A percentile compares a stretch with the other conserved stretches of the same genome.
These are phyloP conservation scores for Talaromyces borbonicus DNA, from an alignment of 495 filamentous ascomycete species.

Conservation along the genomic window DNA sequence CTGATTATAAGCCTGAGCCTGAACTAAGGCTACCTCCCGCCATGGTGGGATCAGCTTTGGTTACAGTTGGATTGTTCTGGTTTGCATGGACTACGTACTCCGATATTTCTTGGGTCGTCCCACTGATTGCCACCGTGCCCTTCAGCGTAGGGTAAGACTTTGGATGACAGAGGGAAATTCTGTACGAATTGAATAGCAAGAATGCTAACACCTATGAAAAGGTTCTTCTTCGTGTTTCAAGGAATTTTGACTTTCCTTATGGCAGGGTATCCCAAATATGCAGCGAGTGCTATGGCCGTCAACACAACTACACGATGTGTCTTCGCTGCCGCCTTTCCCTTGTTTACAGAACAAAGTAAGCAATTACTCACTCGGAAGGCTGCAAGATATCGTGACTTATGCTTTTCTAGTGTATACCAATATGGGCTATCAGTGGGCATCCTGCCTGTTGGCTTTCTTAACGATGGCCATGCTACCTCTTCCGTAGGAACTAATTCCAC, in stretches of 20 bases:
- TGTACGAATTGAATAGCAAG: conserved; percentile 7
- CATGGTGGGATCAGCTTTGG: conserved; percentile 37
- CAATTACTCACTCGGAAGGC: conserved; percentile 18
- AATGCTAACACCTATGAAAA: conserved; percentile 30
- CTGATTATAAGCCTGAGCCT: conserved; percentile 25
- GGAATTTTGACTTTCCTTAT: conserved; percentile 76
- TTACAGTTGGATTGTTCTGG: conserved; percentile 37
- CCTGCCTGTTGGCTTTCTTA: conserved; percentile 44
- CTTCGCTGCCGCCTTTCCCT: conserved; percentile 12
- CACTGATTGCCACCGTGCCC: conserved; percentile 34
- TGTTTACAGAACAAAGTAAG: conserved; percentile 9
- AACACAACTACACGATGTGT: conserved; percentile 26
- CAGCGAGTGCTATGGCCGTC: conserved; percentile 24
- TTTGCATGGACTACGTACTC: conserved; percentile 37
- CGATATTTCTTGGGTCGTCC: conserved; percentile 36
- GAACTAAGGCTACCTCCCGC: conserved; percentile 19
- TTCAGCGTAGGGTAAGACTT: conserved; percentile 28
- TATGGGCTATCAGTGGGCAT: conserved; percentile 46
- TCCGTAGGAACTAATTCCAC: too few species aligned
- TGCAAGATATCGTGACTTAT: conserved; percentile 39
- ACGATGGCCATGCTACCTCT: conserved; percentile 39
- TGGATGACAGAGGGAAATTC: conserved; percentile 16
- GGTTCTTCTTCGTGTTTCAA: conserved; percentile 54
- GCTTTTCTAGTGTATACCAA: conserved; percentile 42
- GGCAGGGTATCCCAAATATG: conserved; percentile 47